Percentiles rank a stretch among this genome's conserved stretches.
phyloP scores from a whole-genome alignment of 2,329 filamentous ascomycete genomes.

The Xylaria digitata region DNA sequence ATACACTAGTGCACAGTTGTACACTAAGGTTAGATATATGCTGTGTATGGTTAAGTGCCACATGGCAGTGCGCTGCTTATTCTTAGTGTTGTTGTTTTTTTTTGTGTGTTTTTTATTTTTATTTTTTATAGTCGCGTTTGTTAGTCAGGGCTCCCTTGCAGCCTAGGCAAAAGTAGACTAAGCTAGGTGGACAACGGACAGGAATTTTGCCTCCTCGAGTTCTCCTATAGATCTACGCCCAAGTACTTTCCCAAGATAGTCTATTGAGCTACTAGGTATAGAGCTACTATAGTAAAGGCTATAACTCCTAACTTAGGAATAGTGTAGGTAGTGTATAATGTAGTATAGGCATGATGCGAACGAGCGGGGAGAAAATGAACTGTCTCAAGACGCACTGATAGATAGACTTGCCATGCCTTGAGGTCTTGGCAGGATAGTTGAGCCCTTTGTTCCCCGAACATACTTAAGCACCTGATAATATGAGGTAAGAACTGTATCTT shows the following conservation, averaged over 20 bases:
- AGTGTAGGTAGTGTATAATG: too few relatives aligned
- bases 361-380: constrained; percentile 1
- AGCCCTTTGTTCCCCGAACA: background rate
- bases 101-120: background rate
- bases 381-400: background rate
- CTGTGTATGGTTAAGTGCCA: too few relatives aligned
- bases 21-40: too few relatives aligned
- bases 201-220: background rate
- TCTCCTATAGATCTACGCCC: background rate
- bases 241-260: background rate
- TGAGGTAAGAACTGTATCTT: too few relatives aligned
- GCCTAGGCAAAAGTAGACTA: too few relatives aligned
- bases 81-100: background rate
- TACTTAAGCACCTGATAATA: too few relatives aligned
- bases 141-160: constrained; percentile 19
- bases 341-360: background rate
- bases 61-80: background rate
- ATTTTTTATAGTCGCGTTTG: background rate
- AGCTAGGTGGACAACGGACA: background rate
- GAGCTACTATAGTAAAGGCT: too few relatives aligned
- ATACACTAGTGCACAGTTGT: too few relatives aligned
- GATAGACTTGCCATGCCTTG: background rate
- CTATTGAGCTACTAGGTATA: constrained; percentile 1
- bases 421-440: background rate
- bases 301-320: background rate